Conservation (phyloP, 805 yeast genomes). For the Saturnispora sanitii region DNA sequence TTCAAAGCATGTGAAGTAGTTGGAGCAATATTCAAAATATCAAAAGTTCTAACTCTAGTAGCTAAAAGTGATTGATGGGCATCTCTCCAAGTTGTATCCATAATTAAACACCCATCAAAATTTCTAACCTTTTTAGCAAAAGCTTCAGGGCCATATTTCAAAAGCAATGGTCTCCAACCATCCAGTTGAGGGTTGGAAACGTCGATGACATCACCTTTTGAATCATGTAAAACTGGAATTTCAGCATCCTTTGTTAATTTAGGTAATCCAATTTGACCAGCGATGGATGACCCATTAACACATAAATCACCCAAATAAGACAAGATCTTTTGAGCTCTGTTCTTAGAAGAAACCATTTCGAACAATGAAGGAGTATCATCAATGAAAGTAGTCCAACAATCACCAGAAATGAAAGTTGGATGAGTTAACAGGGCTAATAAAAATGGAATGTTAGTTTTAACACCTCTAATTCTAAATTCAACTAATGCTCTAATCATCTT, state of each 20-base stretch:
- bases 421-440: slow-evolving; percentile 83
- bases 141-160: slow-evolving; percentile 78
- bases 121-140: slow-evolving; percentile 83
- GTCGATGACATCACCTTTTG: slow-evolving; percentile 47
- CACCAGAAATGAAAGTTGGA: slow-evolving; percentile 82
- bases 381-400: slow-evolving; percentile 70
- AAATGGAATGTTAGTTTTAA: slow-evolving; percentile 96
- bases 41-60: slow-evolving; percentile 93
- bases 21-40: slow-evolving; percentile 83
- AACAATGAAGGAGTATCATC: slow-evolving; percentile 90
- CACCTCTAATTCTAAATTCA: slow-evolving; percentile 98
- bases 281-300: slow-evolving; percentile 92
- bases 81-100: slow-evolving; percentile 99
- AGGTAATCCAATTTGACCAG: slow-evolving; percentile 92
- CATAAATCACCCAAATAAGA: slow-evolving; percentile 87
- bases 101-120: slow-evolving; percentile 78
- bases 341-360: slow-evolving; percentile 89
- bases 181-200: slow-evolving; percentile 43
- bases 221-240: slow-evolving; percentile 62
- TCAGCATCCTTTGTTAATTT: slow-evolving; percentile 67
- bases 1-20: slow-evolving; percentile 84
- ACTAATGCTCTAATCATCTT: slow-evolving; percentile 95
- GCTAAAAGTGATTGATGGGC: slow-evolving; percentile 98
- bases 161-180: slow-evolving; percentile 88
- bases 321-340: slow-evolving; percentile 91